Percentiles rank a stretch among this genome's conserved stretches.
Evolutionary conservation across 495 filamentous ascomycete genomes (phyloP).

Genomic region (Penicillium riverlandense): DNA sequence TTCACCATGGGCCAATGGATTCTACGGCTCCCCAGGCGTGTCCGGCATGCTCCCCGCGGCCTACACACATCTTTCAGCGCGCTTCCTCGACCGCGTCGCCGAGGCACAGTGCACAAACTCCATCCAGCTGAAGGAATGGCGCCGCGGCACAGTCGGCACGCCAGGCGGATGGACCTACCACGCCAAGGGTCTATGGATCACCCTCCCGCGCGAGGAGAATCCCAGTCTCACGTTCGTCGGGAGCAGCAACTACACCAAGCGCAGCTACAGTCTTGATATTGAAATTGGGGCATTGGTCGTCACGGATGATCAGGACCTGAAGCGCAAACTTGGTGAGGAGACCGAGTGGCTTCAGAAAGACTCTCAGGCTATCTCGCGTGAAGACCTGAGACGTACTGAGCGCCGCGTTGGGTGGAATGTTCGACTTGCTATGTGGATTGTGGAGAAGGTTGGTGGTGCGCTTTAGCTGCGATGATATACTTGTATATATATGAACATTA

Average conservation of each 20-base stretch:
- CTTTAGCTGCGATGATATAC: constrained; percentile 34
- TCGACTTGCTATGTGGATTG: constrained; percentile 85
- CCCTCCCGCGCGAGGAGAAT: constrained; percentile 48
- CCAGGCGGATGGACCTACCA: constrained; percentile 94
- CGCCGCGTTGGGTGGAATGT: constrained; percentile 81
- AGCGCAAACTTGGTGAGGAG: constrained; percentile 66
- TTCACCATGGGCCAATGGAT: constrained; percentile 92
- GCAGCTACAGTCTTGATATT: constrained; percentile 85
- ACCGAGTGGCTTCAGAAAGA: constrained; percentile 69
- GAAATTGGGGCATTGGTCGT: constrained; percentile 82
- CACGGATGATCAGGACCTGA: constrained; percentile 68
- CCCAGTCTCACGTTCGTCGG: constrained; percentile 81
- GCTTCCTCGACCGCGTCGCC: constrained; percentile 68
- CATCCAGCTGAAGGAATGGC: constrained; percentile 85
- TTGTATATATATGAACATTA: constrained; percentile 3
- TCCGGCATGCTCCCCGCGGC: constrained; percentile 85
- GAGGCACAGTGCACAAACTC: constrained; percentile 48
- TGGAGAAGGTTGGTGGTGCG: constrained; percentile 62
- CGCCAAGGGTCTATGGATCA: constrained; percentile 93
- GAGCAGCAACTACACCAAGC: constrained; percentile 91
- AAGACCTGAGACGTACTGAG: constrained; percentile 73
- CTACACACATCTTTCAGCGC: constrained; percentile 79
- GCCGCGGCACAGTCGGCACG: constrained; percentile 69
- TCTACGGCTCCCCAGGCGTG: constrained; percentile 82
- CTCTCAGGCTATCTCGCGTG: constrained; percentile 54